Base-by-base conservation (phyloP, 2,329 filamentous ascomycete genomes). In the Colletotrichum gigasporum region DNA sequence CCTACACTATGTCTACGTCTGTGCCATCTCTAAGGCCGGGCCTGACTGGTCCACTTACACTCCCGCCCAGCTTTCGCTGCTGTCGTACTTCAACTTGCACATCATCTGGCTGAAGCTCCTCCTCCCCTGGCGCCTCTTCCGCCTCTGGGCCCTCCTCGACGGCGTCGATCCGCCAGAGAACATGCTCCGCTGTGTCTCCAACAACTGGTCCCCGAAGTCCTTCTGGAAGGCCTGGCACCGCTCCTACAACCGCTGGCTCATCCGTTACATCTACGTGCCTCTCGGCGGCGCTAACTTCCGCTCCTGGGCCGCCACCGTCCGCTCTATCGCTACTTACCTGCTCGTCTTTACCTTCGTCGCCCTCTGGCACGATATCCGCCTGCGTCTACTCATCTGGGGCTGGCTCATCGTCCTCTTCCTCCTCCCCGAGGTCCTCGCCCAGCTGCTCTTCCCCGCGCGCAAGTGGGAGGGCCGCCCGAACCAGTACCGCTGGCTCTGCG, bases 191-290 rank as follows among this genome's bases (percentile, higher is more conserved):
- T 99, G 96, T 78, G 93, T 97, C 79, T 94, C 90, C 73, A 89
- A 99, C 81, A 98, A 98, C 77, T 97, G 94, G 81, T 94, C 91
- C 68, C 91, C 93, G 0, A 85, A 94, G 39, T 90, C 90, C 18
- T 99, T 99, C 80, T 99, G 96, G 96, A 92, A 96, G 67, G 90
- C 89, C 30, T 99, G 96, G 96, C 96, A 99, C 79, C 90, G 94
- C 54, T 93, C 89, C 68, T 98, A 93, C 83, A 98, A 98, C 80
- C 91, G 94, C 69, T 99, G 94, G 94, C 86, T 96, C 61, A 85
- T 98, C 52, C 90, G 96, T 22, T 99, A 99, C 79, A 88, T 99
- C 67, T 99, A 96, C 77, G 85, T 98, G 4, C 96, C 96, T 0
- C 85, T 99, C 0, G 96, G 96, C 35, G 95, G 96, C 6, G 81